Evolutionary conservation across 2,329 filamentous ascomycete species (phyloP).

Genomic region (Leptographium radiaticola): DNA sequence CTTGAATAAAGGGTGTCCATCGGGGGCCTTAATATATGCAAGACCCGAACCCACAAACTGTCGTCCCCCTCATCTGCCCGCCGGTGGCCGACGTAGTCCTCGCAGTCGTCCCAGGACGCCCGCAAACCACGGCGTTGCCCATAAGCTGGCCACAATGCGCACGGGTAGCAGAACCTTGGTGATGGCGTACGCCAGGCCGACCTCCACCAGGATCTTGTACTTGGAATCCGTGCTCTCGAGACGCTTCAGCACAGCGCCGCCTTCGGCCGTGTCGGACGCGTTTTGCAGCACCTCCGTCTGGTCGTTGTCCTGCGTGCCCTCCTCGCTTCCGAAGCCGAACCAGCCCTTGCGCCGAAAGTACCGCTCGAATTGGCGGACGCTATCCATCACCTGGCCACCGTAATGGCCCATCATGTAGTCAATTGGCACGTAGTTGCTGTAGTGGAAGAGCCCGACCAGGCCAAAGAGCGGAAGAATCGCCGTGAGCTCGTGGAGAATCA

Average conservation of each 20-base stretch:
- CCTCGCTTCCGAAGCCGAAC: conserved; percentile 47
- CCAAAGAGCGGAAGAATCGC: conserved; percentile 68
- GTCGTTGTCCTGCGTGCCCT: conserved; percentile 19
- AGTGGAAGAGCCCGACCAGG: conserved; percentile 68
- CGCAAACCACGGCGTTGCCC: conserved; percentile 89
- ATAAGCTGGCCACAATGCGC: conserved; percentile 65
- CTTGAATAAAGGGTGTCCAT: background rate
- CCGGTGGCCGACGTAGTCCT: background rate
- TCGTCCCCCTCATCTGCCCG: background rate
- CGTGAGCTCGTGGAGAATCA: conserved; percentile 85
- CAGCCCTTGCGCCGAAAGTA: conserved; percentile 72
- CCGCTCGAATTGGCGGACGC: conserved; percentile 59
- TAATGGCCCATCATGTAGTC: conserved; percentile 35
- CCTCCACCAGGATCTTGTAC: conserved; percentile 48
- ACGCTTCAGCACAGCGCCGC: conserved; percentile 18
- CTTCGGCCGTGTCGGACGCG: conserved; percentile 1
- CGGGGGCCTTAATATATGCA: background rate
- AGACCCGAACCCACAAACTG: background rate
- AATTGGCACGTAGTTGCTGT: conserved; percentile 57
- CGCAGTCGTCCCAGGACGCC: conserved; percentile 39
- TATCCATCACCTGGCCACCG: conserved; percentile 40
- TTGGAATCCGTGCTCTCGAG: conserved; percentile 28
- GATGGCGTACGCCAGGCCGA: conserved; percentile 82
- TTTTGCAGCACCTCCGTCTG: conserved; percentile 9
- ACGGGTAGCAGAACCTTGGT: conserved; percentile 75